These are phyloP conservation scores for Pezicula radicicola DNA, from an alignment of 2,329 filamentous ascomycete species.

Conservation along the genomic window DNA sequence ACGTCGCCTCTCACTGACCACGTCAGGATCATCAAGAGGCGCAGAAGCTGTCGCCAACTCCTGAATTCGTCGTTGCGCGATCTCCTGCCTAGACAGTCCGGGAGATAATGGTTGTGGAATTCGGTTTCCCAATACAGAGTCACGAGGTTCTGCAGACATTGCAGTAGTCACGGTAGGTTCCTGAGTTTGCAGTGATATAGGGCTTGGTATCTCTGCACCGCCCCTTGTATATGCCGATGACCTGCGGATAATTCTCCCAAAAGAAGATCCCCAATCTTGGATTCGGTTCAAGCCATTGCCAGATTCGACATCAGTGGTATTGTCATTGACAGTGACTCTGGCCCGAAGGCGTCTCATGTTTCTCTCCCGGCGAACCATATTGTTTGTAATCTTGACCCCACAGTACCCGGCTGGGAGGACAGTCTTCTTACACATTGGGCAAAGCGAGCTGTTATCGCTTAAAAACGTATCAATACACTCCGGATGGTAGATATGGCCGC, in stretches of 20 bases:
- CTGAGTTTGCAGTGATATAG: conserved; percentile 10
- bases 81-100: conserved; percentile 11
- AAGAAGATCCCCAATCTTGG: conserved; percentile 5
- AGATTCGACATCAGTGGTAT: conserved; percentile 5
- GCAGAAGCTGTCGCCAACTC: conserved; percentile 19
- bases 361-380: conserved; percentile 80
- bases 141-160: background rate
- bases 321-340: conserved; percentile 15
- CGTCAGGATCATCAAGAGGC: conserved; percentile 21
- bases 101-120: background rate
- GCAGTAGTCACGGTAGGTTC: conserved; percentile 10
- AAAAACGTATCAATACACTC: conserved; percentile 89
- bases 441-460: conserved; percentile 75
- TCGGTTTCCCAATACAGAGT: conserved; percentile 2
- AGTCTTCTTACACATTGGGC: conserved; percentile 84
- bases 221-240: background rate
- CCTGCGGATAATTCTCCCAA: conserved; percentile 5
- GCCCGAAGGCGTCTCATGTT: conserved; percentile 50
- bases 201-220: background rate
- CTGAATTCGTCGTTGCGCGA: conserved; percentile 19
- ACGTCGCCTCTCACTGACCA: conserved; percentile 7
- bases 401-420: conserved; percentile 69
- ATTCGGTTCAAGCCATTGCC: conserved; percentile 5
- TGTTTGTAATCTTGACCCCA: conserved; percentile 70
- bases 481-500: conserved; percentile 89